Base-by-base conservation (phyloP, 169 alveolate species). In the Plasmodium cynomolgi region DNA sequence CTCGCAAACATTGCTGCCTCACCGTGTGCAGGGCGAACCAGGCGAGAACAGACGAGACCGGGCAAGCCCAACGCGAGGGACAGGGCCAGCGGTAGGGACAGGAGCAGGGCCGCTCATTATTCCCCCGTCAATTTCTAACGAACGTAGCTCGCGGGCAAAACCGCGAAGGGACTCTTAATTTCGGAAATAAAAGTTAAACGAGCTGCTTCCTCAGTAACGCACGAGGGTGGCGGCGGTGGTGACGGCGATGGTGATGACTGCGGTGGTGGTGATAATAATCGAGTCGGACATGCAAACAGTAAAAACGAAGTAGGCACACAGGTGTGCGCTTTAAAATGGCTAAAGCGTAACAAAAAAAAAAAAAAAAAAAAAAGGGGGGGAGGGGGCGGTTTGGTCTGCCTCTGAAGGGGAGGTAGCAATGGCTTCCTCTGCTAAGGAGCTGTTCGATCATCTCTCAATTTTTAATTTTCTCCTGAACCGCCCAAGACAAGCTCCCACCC, bases 211-310 rank as follows among this genome's bases (percentile, higher is more conserved):
- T 26, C 75, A 20, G 23, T 71, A 15, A 13, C 41, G 71, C 58
- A 77, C 29, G 62, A 84, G 2, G 95, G 13, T 39, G 54, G 3
- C 3, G 95, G 13, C 23, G 54, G 3, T 41, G 54, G n/a, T n/a
- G n/a, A n/a, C n/a, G n/a, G n/a, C n/a, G n/a, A n/a, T n/a, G n/a
- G n/a, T n/a, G n/a, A n/a, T n/a, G n/a, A n/a, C n/a, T n/a, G n/a
- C n/a, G n/a, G n/a, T 11, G 95, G 13, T 39, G 54, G 3, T 41
- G 54, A 41, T 41, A 17, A 9, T 41, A 41, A 41, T 9, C 8
- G 54, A 3, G 15, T 1, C 15, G 54, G 15, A 8, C 54, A 9
- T 41, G 54, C 15, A 41, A 41, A 44, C 56, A 44, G 56, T 9
- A n/a, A 11, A 44, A 3, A 44, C 56, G 56, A 44, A 44, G 37